These are phyloP conservation scores for Phaeosphaeria sp. DNA, from an alignment of 2,329 filamentous ascomycete genomes.

Conservation along the genomic window DNA sequence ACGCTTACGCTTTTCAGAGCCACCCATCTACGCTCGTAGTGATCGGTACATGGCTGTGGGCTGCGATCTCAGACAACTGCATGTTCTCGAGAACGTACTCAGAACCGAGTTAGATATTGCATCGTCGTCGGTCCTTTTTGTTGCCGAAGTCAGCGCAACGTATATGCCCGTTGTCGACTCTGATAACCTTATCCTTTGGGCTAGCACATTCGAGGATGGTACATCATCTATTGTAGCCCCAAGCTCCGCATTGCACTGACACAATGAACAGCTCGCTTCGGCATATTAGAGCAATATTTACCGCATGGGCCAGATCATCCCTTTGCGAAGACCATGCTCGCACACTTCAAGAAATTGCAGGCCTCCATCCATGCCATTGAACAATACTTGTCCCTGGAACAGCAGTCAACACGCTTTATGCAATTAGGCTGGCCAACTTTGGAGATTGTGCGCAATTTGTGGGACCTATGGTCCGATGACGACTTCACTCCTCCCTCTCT, in stretches of 20 bases:
- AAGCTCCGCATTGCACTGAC: conserved; percentile 8
- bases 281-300: conserved; percentile 83
- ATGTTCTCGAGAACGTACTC: conserved; percentile 65
- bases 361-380: conserved; percentile 78
- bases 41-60: conserved; percentile 78
- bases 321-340: conserved; percentile 85
- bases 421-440: conserved; percentile 71
- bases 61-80: conserved; percentile 77
- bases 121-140: conserved; percentile 73
- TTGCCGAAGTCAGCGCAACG: conserved; percentile 88
- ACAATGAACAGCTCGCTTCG: conserved; percentile 70
- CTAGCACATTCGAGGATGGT: conserved; percentile 73
- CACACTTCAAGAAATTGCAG: conserved; percentile 80
- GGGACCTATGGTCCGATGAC: conserved; percentile 80
- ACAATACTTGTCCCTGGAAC: conserved; percentile 69
- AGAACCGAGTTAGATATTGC: conserved; percentile 63
- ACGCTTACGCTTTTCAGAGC: conserved; percentile 33
- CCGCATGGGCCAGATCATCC: conserved; percentile 80
- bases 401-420: conserved; percentile 73
- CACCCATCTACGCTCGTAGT: conserved; percentile 54
- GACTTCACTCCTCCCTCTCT: conserved; percentile 68
- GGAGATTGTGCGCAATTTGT: conserved; percentile 69
- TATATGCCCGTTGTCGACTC: conserved; percentile 82
- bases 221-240: conserved; percentile 30
- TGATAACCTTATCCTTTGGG: conserved; percentile 79